These are phyloP conservation scores for Sclerotinia subarctica DNA, from an alignment of 2,329 filamentous ascomycete genomes.

Conservation along the genomic window DNA sequence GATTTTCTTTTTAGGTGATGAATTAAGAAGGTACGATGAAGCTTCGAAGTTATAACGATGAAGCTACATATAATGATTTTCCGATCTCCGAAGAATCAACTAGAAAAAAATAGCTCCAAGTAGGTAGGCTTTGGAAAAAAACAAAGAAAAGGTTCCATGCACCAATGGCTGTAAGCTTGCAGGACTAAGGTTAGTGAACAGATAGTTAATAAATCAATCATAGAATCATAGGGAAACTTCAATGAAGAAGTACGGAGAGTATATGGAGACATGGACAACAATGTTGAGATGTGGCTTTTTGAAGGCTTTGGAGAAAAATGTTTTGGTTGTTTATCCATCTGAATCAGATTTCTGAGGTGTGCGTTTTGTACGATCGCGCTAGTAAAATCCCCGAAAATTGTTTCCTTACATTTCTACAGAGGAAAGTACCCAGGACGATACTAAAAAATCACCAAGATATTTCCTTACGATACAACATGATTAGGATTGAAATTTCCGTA, in stretches of 20 bases:
- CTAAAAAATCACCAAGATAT: neutral
- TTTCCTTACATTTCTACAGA: neutral
- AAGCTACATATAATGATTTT: neutral
- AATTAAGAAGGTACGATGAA: neutral
- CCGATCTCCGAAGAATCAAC: neutral
- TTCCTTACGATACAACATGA: neutral
- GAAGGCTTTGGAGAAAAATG: neutral
- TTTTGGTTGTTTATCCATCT: neutral
- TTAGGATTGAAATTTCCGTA: neutral
- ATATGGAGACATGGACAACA: slow-evolving; percentile 22
- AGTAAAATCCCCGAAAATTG: slow-evolving; percentile 1
- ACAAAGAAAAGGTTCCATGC: slow-evolving; percentile 1
- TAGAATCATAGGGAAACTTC: slow-evolving; percentile 21
- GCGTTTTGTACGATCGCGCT: neutral
- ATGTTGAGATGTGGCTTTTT: slow-evolving; percentile 24
- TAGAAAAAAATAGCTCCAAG: neutral
- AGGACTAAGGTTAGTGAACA: slow-evolving; percentile 4
- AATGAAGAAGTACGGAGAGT: slow-evolving; percentile 27
- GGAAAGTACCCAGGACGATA: neutral
- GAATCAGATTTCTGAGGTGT: slow-evolving; percentile 9
- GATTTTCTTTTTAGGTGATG: neutral
- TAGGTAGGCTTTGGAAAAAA: neutral
- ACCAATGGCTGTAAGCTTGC: neutral
- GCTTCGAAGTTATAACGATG: neutral
- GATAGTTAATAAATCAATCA: slow-evolving; percentile 15